A percentile compares a stretch with the other conserved stretches of the same genome.
These are phyloP conservation scores for Rhizoclosmatium sp. DNA, from an alignment of 192 early-diverging fungal genomes.

Conservation along the genomic window DNA sequence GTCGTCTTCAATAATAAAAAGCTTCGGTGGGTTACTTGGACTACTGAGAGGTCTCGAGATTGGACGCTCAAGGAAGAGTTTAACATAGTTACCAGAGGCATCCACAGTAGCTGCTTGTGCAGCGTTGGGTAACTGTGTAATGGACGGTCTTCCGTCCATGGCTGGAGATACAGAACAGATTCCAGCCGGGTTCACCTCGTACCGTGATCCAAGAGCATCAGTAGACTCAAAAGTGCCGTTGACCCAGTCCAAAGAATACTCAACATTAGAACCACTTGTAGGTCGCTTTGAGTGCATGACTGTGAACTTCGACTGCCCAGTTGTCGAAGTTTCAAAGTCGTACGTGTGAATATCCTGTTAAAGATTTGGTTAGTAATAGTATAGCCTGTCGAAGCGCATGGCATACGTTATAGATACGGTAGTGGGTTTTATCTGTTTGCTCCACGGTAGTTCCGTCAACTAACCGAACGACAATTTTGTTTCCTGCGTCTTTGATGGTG, in stretches of 20 bases:
- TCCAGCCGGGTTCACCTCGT: conserved; percentile 12
- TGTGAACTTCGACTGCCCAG: neutral
- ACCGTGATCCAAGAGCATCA: conserved; percentile 31
- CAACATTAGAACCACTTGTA: neutral
- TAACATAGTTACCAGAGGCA: neutral
- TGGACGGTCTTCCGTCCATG: neutral
- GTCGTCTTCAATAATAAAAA: conserved; percentile 46
- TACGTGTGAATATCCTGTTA: conserved; percentile 13
- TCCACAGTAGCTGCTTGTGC: neutral
- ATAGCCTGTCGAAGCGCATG: neutral
- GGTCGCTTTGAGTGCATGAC: neutral
- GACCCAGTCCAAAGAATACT: conserved; percentile 45
- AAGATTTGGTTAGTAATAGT: neutral
- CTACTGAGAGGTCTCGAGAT: neutral
- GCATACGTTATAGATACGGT: neutral
- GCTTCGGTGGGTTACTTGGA: conserved; percentile 40
- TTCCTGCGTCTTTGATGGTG: neutral
- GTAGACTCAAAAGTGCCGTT: conserved; percentile 34
- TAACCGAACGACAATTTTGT: conserved; percentile 3
- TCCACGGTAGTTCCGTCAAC: neutral
- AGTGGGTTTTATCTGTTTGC: conserved; percentile 4
- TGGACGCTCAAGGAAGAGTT: neutral
- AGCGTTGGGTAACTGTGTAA: neutral
- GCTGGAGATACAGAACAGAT: neutral
- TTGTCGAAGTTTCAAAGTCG: conserved; percentile 13